Percentiles rank a stretch among this genome's conserved stretches.
These are phyloP conservation scores for Malassezia slooffiae DNA, from an alignment of 1,284 basidiomycete genomes.

Conservation along the genomic window DNA sequence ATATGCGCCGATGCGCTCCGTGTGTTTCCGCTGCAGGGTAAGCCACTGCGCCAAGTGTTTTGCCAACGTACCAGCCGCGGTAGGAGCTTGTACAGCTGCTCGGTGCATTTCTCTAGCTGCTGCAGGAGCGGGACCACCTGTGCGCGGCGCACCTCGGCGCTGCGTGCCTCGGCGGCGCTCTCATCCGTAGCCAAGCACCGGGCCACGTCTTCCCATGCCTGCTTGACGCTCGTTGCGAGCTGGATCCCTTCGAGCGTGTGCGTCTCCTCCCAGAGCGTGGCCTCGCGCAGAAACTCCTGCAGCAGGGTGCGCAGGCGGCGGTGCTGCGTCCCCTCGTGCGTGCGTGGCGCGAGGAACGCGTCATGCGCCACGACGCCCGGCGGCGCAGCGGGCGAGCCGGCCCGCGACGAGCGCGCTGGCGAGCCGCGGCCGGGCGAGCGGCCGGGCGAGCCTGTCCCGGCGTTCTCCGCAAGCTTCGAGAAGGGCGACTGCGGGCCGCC, in stretches of 20 bases:
- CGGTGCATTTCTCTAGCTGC: constrained; percentile 9
- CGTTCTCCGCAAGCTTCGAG: constrained; percentile 17
- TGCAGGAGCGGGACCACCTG: constrained; percentile 4
- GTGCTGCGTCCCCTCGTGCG: constrained; percentile 32
- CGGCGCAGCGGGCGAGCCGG: background rate
- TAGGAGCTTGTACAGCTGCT: constrained; percentile 7
- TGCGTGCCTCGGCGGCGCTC: constrained; percentile 7
- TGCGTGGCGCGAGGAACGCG: constrained; percentile 21
- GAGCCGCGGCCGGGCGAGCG: background rate
- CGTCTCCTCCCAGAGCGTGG: constrained; percentile 29
- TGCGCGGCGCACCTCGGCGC: constrained; percentile 14
- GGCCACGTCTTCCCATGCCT: constrained; percentile 27
- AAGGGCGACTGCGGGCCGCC: constrained; percentile 18
- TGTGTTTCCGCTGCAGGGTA: constrained; percentile 18
- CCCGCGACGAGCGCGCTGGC: background rate
- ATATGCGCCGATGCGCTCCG: constrained; percentile 18
- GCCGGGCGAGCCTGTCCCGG: background rate
- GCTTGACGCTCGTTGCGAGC: constrained; percentile 25
- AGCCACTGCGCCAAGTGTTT: too few species aligned
- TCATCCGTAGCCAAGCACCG: background rate
- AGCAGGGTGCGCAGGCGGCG: constrained; percentile 25
- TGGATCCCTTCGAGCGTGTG: constrained; percentile 35
- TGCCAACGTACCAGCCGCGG: constrained; percentile 22
- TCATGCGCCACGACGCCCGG: constrained; percentile 8
- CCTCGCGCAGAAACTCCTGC: constrained; percentile 20